Conservation (phyloP, 2,329 filamentous ascomycete species). For the Penicillium freii region DNA sequence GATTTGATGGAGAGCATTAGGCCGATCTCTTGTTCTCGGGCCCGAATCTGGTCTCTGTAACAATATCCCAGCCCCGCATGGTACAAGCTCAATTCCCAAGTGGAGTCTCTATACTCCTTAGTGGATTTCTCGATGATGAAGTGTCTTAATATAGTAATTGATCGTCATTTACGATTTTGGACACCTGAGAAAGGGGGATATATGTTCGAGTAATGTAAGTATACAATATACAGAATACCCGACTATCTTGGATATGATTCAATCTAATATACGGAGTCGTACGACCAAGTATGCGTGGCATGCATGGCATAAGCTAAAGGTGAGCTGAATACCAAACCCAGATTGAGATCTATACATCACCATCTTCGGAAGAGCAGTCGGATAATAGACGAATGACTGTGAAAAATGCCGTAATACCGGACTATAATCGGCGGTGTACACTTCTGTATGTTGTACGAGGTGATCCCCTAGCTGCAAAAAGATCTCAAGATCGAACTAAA, state of each 20-base stretch:
- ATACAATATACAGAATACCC: neutral
- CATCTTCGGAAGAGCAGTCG: neutral
- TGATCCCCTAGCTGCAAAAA: neutral
- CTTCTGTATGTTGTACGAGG: neutral
- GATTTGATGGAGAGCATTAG: slow-evolving; percentile 18
- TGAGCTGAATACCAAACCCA: neutral
- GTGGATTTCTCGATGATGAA: slow-evolving; percentile 7
- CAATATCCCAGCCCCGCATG: slow-evolving; percentile 21
- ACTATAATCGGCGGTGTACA: slow-evolving; percentile 20
- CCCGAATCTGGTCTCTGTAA: slow-evolving; percentile 9
- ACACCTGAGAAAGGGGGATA: slow-evolving; percentile 12
- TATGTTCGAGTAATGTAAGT: neutral
- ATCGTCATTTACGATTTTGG: slow-evolving; percentile 13
- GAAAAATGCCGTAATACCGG: neutral
- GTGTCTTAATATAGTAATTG: slow-evolving; percentile 18
- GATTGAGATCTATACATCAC: neutral
- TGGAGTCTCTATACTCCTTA: neutral
- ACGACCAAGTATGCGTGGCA: neutral
- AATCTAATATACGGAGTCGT: neutral
- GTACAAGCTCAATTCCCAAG: slow-evolving; percentile 16
- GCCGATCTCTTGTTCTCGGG: slow-evolving; percentile 16
- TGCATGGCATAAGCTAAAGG: neutral
- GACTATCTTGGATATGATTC: neutral
- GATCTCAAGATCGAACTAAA: slow-evolving; percentile 21
- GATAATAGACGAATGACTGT: neutral